These are phyloP conservation scores for Phytophthora pseudosyringae DNA, from an alignment of 352 stramenopile species.

Conservation along the genomic window DNA sequence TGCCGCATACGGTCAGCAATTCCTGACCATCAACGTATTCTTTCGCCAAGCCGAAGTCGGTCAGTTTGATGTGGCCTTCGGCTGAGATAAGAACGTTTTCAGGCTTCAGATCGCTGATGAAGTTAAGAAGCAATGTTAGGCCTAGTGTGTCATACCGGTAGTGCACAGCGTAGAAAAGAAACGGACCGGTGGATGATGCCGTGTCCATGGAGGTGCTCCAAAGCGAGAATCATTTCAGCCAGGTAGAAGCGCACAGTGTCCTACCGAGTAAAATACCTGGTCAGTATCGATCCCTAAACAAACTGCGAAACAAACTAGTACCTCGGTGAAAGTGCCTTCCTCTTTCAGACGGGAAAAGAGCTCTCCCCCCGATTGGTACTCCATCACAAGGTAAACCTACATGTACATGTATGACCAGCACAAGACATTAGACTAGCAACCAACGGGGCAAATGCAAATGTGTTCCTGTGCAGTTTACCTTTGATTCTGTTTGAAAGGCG, in stretches of 20 bases:
- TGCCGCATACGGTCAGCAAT: slow-evolving; percentile 78
- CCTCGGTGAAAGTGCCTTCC: slow-evolving; percentile 74
- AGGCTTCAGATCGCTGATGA: slow-evolving; percentile 85
- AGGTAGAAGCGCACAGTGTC: slow-evolving; percentile 81
- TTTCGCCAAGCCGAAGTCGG: slow-evolving; percentile 92
- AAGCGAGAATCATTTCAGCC: slow-evolving; percentile 84
- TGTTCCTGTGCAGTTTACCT: slow-evolving; percentile 37
- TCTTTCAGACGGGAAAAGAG: slow-evolving; percentile 78
- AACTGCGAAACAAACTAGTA: slow-evolving; percentile 13
- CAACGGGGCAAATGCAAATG: neutral
- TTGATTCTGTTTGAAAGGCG: slow-evolving; percentile 86
- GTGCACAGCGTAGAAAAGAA: neutral
- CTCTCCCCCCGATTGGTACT: slow-evolving; percentile 83
- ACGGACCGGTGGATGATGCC: slow-evolving; percentile 86
- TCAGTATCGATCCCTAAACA: neutral
- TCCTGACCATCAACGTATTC: slow-evolving; percentile 74
- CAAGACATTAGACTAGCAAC: neutral
- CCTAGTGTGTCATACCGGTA: neutral
- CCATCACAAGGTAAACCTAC: slow-evolving; percentile 80
- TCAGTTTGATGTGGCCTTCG: slow-evolving; percentile 91
- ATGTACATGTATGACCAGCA: slow-evolving; percentile 20
- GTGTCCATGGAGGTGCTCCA: slow-evolving; percentile 81
- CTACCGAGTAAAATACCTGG: slow-evolving; percentile 27
- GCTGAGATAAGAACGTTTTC: slow-evolving; percentile 93
- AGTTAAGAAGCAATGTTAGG: neutral